Evolutionary conservation across 148 eudicot species (phyloP).

Genomic region (Rhododendron vialii): DNA sequence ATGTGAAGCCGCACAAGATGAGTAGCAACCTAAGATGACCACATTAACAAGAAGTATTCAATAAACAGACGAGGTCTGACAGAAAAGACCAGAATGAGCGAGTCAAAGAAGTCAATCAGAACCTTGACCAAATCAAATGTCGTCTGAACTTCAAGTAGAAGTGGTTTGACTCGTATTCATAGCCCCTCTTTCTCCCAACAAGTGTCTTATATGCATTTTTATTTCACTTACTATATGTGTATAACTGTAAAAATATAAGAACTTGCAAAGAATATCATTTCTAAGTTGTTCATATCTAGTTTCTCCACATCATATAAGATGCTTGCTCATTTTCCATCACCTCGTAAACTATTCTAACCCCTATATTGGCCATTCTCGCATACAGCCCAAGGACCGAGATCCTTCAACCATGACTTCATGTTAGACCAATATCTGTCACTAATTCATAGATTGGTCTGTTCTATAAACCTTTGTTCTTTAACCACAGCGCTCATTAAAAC

Average conservation of each 20-base stretch:
- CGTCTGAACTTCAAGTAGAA: not conserved
- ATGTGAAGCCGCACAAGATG: constrained; percentile 50
- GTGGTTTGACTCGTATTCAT: not conserved
- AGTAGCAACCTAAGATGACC: constrained; percentile 42
- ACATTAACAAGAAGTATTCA: not conserved
- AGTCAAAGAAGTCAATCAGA: constrained; percentile 3
- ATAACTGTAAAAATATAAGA: not conserved
- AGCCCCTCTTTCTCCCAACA: not conserved
- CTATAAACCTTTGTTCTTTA: not conserved
- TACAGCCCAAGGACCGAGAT: not conserved
- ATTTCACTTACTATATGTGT: not conserved
- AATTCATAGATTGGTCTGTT: not conserved
- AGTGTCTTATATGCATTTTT: not conserved
- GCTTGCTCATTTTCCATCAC: not conserved
- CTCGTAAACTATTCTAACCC: not conserved
- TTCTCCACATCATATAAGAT: not conserved
- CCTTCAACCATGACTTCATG: not conserved
- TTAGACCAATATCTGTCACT: not conserved
- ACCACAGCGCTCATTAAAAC: not conserved
- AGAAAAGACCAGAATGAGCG: not conserved
- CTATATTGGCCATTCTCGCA: not conserved
- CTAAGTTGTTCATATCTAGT: not conserved
- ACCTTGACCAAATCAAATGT: not conserved
- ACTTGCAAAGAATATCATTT: not conserved
- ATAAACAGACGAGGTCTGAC: not conserved